Percentiles rank a stretch among this genome's conserved stretches.
phyloP scores from a whole-genome alignment of 2,329 filamentous ascomycete genomes.

The Venturia carpophila region DNA sequence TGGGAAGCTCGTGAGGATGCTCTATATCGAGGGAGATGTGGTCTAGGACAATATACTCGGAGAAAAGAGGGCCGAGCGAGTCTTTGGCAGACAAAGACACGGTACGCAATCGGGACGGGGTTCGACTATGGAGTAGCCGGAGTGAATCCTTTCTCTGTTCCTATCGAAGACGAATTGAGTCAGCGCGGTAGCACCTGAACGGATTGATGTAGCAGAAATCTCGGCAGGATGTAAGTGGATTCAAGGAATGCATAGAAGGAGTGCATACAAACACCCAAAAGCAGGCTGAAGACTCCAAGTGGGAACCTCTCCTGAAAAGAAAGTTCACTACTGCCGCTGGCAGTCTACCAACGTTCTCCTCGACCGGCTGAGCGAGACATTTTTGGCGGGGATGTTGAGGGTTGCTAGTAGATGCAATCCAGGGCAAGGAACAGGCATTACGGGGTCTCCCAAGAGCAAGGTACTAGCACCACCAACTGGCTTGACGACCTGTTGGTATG shows the following conservation, averaged over 20 bases:
- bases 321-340: slow-evolving; percentile 1
- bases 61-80: not conserved
- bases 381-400: slow-evolving; percentile 14
- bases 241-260: too few species aligned
- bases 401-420: slow-evolving; percentile 8
- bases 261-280: slow-evolving; percentile 12
- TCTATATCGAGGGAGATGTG: not conserved
- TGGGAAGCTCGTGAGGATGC: not conserved
- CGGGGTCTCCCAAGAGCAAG: not conserved
- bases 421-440: slow-evolving; percentile 11
- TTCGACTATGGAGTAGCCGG: not conserved
- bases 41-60: not conserved
- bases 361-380: slow-evolving; percentile 15
- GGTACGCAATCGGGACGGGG: not conserved
- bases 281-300: slow-evolving; percentile 7
- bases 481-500: not conserved
- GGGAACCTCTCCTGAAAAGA: slow-evolving; percentile 11
- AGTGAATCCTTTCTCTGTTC: not conserved
- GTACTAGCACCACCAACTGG: slow-evolving; percentile 11
- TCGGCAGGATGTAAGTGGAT: not conserved
- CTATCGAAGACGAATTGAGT: slow-evolving; percentile 1
- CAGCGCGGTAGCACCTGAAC: slow-evolving; percentile 6
- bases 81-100: not conserved
- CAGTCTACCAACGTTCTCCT: slow-evolving; percentile 9
- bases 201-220: slow-evolving; percentile 4